phyloP scores from a whole-genome alignment of 225 moss, liverwort and hornwort species.

The Physcomitrellopsis africana region DNA sequence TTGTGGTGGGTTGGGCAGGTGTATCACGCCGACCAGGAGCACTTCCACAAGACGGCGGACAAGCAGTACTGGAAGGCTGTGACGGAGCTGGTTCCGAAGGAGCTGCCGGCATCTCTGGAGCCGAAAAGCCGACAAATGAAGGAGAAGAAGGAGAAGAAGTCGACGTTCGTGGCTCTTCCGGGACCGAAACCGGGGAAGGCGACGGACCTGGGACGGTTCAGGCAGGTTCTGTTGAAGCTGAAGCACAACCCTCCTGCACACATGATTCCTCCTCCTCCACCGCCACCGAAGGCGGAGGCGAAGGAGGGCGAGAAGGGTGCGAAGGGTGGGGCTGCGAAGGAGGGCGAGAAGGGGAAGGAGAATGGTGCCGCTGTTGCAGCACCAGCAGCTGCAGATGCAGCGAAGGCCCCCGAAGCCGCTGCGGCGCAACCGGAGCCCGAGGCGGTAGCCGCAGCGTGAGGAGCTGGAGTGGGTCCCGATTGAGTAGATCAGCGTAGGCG shows the following conservation, averaged over 20 bases:
- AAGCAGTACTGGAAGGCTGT: constrained; percentile 97
- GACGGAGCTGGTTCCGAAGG: constrained; percentile 85
- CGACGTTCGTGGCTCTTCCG: constrained; percentile 76
- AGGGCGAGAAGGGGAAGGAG: constrained; percentile 36
- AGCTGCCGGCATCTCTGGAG: constrained; percentile 81
- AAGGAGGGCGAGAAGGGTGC: constrained; percentile 34
- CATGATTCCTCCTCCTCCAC: constrained; percentile 88
- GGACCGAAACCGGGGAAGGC: constrained; percentile 90
- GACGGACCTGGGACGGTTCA: constrained; percentile 81
- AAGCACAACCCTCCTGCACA: constrained; percentile 89
- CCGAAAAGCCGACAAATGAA: constrained; percentile 65
- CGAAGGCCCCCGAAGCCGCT: constrained; percentile 37
- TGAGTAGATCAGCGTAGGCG: constrained; percentile 41
- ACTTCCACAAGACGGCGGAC: constrained; percentile 83
- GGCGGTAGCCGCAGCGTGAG: constrained; percentile 43
- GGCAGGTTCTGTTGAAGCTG: constrained; percentile 82
- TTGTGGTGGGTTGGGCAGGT: constrained; percentile 48
- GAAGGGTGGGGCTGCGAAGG: constrained; percentile 21
- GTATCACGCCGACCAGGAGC: constrained; percentile 73
- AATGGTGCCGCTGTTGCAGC: constrained; percentile 27
- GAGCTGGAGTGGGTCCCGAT: constrained; percentile 23
- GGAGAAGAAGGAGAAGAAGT: constrained; percentile 80
- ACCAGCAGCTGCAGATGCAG: constrained; percentile 22
- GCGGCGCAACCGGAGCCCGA: constrained; percentile 40
- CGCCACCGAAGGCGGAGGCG: constrained; percentile 63